Evolutionary conservation across 768 basidiomycete genomes (phyloP).

Genomic region (Suillus brevipes): DNA sequence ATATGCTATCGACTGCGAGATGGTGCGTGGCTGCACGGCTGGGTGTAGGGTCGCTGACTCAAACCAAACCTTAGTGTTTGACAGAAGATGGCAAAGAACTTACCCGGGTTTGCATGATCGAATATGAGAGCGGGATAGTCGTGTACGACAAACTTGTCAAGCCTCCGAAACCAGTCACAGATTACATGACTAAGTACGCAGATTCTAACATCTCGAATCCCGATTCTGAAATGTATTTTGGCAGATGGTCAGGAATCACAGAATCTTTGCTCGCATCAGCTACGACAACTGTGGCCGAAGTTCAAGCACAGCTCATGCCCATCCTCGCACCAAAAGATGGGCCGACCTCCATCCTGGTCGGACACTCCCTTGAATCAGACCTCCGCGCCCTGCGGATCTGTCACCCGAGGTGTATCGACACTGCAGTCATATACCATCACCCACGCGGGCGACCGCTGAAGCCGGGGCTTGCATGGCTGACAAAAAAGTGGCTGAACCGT

Average conservation of each 20-base stretch:
- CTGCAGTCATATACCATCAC: conserved; percentile 87
- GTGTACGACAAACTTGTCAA: conserved; percentile 90
- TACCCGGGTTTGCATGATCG: conserved; percentile 81
- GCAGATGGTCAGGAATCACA: conserved; percentile 93
- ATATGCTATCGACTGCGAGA: conserved; percentile 94
- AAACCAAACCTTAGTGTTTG: conserved; percentile 56
- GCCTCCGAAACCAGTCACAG: conserved; percentile 78
- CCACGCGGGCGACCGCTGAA: conserved; percentile 92
- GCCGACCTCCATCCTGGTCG: conserved; percentile 78
- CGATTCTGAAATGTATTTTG: not conserved
- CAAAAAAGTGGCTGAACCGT: conserved; percentile 87
- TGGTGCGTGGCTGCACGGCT: conserved; percentile 55
- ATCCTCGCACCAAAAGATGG: conserved; percentile 53
- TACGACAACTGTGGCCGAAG: conserved; percentile 76
- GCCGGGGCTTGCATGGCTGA: conserved; percentile 95
- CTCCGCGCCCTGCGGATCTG: conserved; percentile 83
- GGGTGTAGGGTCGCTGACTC: not conserved
- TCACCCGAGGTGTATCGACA: conserved; percentile 89
- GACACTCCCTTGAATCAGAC: conserved; percentile 96
- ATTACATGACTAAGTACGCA: conserved; percentile 87
- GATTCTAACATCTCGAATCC: not conserved
- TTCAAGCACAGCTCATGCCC: conserved; percentile 69
- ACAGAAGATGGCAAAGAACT: conserved; percentile 91
- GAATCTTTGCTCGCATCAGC: conserved; percentile 63
- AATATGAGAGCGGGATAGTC: conserved; percentile 68